Percentiles rank a stretch among this genome's conserved stretches.
phyloP scores from a whole-genome alignment of 495 filamentous ascomycete genomes.

The Xylaria bambusicola region DNA sequence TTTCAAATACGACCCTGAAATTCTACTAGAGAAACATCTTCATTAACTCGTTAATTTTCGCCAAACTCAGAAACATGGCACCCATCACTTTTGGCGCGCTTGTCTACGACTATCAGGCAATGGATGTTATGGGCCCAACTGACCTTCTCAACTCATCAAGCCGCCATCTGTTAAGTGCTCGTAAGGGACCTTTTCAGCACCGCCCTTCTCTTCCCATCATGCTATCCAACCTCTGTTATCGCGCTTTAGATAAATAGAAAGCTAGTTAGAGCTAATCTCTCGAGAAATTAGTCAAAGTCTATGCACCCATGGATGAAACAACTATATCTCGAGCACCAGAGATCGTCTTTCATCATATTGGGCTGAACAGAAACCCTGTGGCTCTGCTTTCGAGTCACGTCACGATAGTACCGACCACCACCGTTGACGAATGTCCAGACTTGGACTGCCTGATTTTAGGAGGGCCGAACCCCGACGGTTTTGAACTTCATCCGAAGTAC shows the following conservation, averaged over 20 bases:
- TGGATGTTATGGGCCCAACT: conserved; percentile 37
- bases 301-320: neutral
- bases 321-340: conserved; percentile 27
- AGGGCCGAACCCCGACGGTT: conserved; percentile 22
- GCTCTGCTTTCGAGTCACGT: conserved; percentile 23
- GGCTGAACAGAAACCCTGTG: conserved; percentile 34
- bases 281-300: neutral
- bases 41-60: neutral
- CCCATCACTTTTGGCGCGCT: conserved; percentile 31
- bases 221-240: neutral
- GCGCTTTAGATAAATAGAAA: neutral
- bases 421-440: conserved; percentile 31
- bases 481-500: conserved; percentile 24
- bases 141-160: conserved; percentile 36
- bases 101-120: conserved; percentile 33
- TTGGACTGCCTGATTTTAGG: conserved; percentile 35
- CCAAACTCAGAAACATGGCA: conserved; percentile 26
- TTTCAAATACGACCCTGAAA: too few species aligned
- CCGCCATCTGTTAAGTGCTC: conserved; percentile 18
- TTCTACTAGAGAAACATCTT: neutral
- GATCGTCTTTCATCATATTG: conserved; percentile 38
- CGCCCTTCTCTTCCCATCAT: neutral
- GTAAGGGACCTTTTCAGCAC: neutral
- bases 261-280: neutral
- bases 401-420: conserved; percentile 30